Evolutionary conservation across 2,329 filamentous ascomycete species (phyloP), one percentile per base, ranked within the genome.

Genomic region (Xylariaceae sp.): DNA sequence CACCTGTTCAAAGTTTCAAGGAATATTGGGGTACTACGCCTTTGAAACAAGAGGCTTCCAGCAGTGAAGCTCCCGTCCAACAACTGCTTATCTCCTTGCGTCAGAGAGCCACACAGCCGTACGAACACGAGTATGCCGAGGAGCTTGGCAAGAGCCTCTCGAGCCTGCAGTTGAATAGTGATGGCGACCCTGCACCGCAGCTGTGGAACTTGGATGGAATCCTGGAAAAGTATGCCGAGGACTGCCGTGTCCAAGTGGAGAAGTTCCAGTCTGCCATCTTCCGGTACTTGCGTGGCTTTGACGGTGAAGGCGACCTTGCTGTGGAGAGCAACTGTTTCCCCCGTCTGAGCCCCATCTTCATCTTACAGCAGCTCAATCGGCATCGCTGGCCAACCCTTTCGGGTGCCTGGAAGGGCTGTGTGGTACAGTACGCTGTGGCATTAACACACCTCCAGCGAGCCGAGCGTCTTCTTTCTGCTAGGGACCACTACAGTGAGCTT

Each of bases 361-460:
- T 66, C 24, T 43, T 67, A 0, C 49, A 52, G 19, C 56, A 52
- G 5, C 53, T 66, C 0, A 50, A 39, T n/a, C 47, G 38, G 1
- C 25, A 39, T 0, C 32, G 42, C 3, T 61, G 56, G 56, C n/a
- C 25, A 2, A 19, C 8, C 4, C 47, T 65, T 0, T 38, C 55
- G 1, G 2, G 9, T 1, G 34, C 15, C 10, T 72, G 61, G 64
- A 59, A 45, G 24, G 19, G 36, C 1, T 50, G 43, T 3, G 42
- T 73, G 2, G 37, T 63, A 1, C 35, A 47, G 0, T 72, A 67
- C 28, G 69, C 54, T 0, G 29, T 63, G 3, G 52, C 61, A 0
- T 34, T 73, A 1, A 54, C 60, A 0, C 45, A 53, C 3, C 30
- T 66, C 0, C 65, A 74, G 34, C 57, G 61, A n/a, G 60, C 65